A percentile compares a stretch with the other conserved stretches of the same genome.
Evolutionary conservation across 225 moss, liverwort and hornwort genomes (phyloP).

Genomic region (Marchantia paleacea): DNA sequence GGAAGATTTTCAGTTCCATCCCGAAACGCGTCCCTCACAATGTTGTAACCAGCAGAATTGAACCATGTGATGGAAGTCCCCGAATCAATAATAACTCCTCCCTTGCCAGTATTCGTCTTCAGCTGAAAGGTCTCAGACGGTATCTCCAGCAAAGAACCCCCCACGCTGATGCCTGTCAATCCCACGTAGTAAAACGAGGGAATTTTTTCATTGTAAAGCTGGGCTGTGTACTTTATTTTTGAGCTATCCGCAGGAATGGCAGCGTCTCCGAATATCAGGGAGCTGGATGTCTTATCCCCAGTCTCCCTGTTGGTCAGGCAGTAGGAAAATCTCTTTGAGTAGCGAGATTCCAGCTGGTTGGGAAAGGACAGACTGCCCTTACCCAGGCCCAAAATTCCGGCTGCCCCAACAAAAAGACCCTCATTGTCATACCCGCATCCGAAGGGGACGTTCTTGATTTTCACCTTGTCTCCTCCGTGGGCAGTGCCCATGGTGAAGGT

Average conservation of each 20-base stretch:
- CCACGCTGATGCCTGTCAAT: slow-evolving; percentile 59
- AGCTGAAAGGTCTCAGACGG: slow-evolving; percentile 24
- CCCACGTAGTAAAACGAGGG: slow-evolving; percentile 64
- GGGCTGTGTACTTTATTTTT: slow-evolving; percentile 52
- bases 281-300: slow-evolving; percentile 37
- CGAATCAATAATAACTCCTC: slow-evolving; percentile 33
- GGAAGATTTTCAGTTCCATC: slow-evolving; percentile 22
- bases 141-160: slow-evolving; percentile 9
- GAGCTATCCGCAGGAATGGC: slow-evolving; percentile 40
- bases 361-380: slow-evolving; percentile 65
- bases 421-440: slow-evolving; percentile 83
- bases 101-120: slow-evolving; percentile 19
- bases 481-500: slow-evolving; percentile 25
- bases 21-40: slow-evolving; percentile 25
- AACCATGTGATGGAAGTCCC: slow-evolving; percentile 32
- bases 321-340: slow-evolving; percentile 63
- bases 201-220: slow-evolving; percentile 47
- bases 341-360: slow-evolving; percentile 45
- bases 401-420: slow-evolving; percentile 69
- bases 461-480: slow-evolving; percentile 4
- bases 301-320: slow-evolving; percentile 53
- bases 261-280: slow-evolving; percentile 63
- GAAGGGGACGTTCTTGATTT: slow-evolving; percentile 31
- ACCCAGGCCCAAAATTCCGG: slow-evolving; percentile 63
- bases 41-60: slow-evolving; percentile 13